Conservation (phyloP, 1,284 basidiomycete species). For the Inonotus obliquus region DNA sequence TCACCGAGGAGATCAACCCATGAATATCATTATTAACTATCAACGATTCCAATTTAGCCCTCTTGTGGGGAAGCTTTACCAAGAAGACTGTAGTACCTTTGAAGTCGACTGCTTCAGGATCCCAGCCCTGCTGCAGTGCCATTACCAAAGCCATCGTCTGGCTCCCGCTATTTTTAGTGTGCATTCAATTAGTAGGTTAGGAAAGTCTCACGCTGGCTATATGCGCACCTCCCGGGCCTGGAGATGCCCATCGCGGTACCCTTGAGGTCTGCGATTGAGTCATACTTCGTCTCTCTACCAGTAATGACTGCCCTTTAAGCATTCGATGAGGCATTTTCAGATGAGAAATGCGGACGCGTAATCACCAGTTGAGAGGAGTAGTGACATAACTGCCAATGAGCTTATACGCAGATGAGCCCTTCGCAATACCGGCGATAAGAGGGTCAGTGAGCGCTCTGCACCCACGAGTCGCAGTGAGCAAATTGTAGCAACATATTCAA, state of each 20-base stretch:
- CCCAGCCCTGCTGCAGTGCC: slow-evolving; percentile 84
- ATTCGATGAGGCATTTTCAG: neutral
- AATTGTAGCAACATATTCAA: neutral
- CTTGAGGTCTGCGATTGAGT: slow-evolving; percentile 72
- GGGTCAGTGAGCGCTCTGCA: slow-evolving; percentile 88
- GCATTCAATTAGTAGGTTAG: neutral
- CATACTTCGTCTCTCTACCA: slow-evolving; percentile 71
- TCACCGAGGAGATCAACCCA: slow-evolving; percentile 87
- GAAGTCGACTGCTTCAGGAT: slow-evolving; percentile 66
- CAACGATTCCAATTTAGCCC: neutral
- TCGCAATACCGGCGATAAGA: slow-evolving; percentile 89
- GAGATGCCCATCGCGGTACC: slow-evolving; percentile 89
- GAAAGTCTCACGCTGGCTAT: neutral
- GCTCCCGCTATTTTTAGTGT: slow-evolving; percentile 52
- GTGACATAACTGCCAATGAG: slow-evolving; percentile 92
- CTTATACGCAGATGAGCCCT: slow-evolving; percentile 82
- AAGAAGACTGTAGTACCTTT: slow-evolving; percentile 44
- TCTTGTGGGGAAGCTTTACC: neutral
- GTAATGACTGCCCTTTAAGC: slow-evolving; percentile 78
- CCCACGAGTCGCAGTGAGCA: slow-evolving; percentile 15
- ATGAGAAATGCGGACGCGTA: neutral
- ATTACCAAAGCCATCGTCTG: slow-evolving; percentile 96
- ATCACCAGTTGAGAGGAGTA: slow-evolving; percentile 81
- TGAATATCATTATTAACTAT: slow-evolving; percentile 87
- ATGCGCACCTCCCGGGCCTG: slow-evolving; percentile 68